Conservation (phyloP, 805 yeast species). For the Wickerhamomyces silvicola region DNA sequence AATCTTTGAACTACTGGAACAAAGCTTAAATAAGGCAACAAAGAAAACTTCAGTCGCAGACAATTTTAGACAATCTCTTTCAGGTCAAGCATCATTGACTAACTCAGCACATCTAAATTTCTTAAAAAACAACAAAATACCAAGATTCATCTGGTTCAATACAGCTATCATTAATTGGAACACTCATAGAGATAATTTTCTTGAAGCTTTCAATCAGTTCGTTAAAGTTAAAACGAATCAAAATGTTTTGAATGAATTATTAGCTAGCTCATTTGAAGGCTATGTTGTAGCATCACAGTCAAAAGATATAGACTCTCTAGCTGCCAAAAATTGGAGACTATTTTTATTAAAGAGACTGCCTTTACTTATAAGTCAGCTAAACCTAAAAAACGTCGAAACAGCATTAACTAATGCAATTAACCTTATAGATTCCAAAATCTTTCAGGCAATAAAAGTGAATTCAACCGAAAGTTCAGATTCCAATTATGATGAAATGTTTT, state of each 20-base stretch:
- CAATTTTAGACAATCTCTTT: conserved; percentile 8
- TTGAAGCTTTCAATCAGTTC: conserved; percentile 27
- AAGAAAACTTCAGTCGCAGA: conserved; percentile 12
- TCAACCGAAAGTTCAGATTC: conserved; percentile 15
- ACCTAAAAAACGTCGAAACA: conserved; percentile 21
- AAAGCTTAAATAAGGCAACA: conserved; percentile 5
- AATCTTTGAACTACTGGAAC: conserved; percentile 12
- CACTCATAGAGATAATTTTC: conserved; percentile 23
- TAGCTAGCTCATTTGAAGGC: conserved; percentile 40
- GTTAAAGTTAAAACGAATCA: conserved; percentile 24
- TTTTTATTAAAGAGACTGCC: conserved; percentile 44
- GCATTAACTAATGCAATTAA: conserved; percentile 23
- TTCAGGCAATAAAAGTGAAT: conserved; percentile 20
- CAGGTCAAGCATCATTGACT: conserved; percentile 3
- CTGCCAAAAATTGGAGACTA: conserved; percentile 36
- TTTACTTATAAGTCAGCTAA: conserved; percentile 30
- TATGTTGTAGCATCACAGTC: conserved; percentile 30
- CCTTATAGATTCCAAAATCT: conserved; percentile 29
- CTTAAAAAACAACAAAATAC: conserved; percentile 17
- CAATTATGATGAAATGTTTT: conserved; percentile 40
- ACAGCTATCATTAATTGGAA: conserved; percentile 30
- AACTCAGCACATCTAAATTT: conserved; percentile 9
- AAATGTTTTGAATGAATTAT: conserved; percentile 30
- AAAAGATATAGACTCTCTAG: conserved; percentile 26
- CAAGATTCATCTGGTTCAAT: conserved; percentile 31